phyloP scores from a whole-genome alignment of 371 early-diverging fungal species.

The Apophysomyces ossiformis region DNA sequence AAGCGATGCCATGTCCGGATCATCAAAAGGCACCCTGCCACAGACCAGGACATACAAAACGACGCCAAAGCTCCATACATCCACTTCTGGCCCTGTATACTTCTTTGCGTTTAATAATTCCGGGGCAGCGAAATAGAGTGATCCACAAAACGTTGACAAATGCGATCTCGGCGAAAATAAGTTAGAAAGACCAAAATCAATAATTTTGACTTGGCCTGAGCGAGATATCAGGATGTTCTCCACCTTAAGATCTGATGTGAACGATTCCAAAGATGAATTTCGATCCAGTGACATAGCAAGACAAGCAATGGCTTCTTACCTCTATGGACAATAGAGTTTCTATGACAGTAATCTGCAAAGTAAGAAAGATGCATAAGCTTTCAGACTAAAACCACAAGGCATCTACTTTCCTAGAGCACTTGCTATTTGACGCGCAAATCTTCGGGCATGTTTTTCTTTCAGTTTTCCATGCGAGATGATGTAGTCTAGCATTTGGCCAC shows the following conservation, averaged over 20 bases:
- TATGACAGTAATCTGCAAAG: conserved; percentile 86
- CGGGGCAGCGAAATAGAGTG: conserved; percentile 96
- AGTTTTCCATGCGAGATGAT: conserved; percentile 88
- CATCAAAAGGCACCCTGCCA: conserved; percentile 96
- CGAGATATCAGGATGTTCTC: conserved; percentile 25
- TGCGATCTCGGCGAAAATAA: conserved; percentile 78
- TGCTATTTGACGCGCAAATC: conserved; percentile 89
- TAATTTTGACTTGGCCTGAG: conserved; percentile 69
- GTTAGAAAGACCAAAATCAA: conserved; percentile 96
- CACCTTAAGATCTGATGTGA: conserved; percentile 21
- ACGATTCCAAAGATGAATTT: no score
- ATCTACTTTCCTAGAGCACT: conserved; percentile 75
- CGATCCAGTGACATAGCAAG: no score
- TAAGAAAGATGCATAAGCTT: not conserved
- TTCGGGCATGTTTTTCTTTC: conserved; percentile 85
- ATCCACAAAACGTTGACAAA: conserved; percentile 93
- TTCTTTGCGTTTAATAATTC: conserved; percentile 86
- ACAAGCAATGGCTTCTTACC: conserved; percentile 23
- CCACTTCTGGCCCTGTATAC: conserved; percentile 94
- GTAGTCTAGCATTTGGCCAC: conserved; percentile 89
- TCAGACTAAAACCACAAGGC: not conserved
- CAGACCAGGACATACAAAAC: conserved; percentile 91
- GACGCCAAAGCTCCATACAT: conserved; percentile 97
- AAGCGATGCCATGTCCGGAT: conserved; percentile 81
- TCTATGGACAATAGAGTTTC: conserved; percentile 93